phyloP scores from a whole-genome alignment of 192 early-diverging fungal species.

The Mortierella antarctica region DNA sequence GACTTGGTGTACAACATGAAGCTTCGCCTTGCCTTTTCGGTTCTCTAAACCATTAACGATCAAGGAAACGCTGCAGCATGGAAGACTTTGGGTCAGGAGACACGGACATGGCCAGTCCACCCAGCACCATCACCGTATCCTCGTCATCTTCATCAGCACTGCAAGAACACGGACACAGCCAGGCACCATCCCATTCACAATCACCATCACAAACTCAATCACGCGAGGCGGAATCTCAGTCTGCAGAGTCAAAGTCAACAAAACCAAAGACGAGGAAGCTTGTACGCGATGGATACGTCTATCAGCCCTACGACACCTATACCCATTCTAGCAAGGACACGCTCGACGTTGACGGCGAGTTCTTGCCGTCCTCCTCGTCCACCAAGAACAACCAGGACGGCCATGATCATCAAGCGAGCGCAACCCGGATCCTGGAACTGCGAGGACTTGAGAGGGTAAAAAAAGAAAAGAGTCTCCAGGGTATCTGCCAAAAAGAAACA shows the following conservation, averaged over 20 bases:
- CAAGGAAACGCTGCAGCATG: constrained; percentile 9
- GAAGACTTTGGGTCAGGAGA: constrained; percentile 19
- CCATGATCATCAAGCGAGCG: constrained; percentile 22
- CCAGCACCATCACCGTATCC: constrained; percentile 9
- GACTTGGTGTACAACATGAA: no score
- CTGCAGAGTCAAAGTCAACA: constrained; percentile 10
- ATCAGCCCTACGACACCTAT: constrained; percentile 34
- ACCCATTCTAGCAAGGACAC: background rate
- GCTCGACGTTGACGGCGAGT: background rate
- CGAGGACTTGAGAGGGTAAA: constrained; percentile 44
- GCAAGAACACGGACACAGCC: background rate
- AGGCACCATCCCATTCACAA: background rate
- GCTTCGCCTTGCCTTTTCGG: no score
- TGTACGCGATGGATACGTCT: constrained; percentile 45
- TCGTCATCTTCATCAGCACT: background rate
- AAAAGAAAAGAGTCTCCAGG: background rate
- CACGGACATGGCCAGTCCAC: constrained; percentile 50
- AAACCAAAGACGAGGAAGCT: background rate
- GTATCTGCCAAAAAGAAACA: background rate
- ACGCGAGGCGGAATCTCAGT: background rate
- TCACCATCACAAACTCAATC: background rate
- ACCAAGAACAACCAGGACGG: background rate
- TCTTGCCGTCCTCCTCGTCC: background rate
- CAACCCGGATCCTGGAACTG: constrained; percentile 41
- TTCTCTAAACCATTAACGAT: background rate